Percentiles rank a stretch among this genome's conserved stretches.
phyloP scores from a whole-genome alignment of 2,329 filamentous ascomycete species.

The Cladosporium cucumerinum region DNA sequence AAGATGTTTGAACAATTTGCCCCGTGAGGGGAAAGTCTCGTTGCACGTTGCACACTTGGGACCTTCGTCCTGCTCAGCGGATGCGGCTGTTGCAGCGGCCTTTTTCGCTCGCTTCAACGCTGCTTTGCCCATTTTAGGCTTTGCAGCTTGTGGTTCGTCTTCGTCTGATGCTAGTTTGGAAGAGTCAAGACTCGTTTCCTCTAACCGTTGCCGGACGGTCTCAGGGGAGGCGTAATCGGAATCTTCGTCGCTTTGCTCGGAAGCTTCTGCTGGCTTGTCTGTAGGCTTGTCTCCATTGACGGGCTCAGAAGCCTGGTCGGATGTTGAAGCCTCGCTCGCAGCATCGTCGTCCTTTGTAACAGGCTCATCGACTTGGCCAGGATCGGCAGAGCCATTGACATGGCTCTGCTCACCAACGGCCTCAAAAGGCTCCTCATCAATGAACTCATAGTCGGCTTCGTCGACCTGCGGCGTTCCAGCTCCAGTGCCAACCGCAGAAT shows the following conservation, averaged over 20 bases:
- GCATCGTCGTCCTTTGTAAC: slow-evolving; percentile 14
- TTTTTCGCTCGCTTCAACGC: slow-evolving; percentile 49
- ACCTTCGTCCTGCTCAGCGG: slow-evolving; percentile 38
- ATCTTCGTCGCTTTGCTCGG: slow-evolving; percentile 27
- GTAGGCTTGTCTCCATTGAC: background rate
- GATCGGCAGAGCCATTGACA: slow-evolving; percentile 10
- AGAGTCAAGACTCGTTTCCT: slow-evolving; percentile 32
- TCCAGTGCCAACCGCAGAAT: slow-evolving; percentile 26
- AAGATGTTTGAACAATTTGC: slow-evolving; percentile 71
- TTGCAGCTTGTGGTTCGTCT: slow-evolving; percentile 21
- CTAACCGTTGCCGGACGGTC: slow-evolving; percentile 41
- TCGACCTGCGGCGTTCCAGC: slow-evolving; percentile 30
- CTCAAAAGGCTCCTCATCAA: slow-evolving; percentile 28
- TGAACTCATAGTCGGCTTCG: slow-evolving; percentile 28
- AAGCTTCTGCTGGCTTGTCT: slow-evolving; percentile 2
- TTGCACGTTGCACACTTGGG: slow-evolving; percentile 76
- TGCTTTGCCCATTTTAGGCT: slow-evolving; percentile 46
- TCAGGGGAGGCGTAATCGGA: slow-evolving; percentile 45
- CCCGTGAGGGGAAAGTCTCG: slow-evolving; percentile 72
- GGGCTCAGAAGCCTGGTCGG: slow-evolving; percentile 3
- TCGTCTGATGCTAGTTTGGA: slow-evolving; percentile 20
- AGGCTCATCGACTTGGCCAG: background rate
- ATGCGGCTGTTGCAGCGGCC: slow-evolving; percentile 43
- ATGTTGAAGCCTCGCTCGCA: background rate
- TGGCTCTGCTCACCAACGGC: slow-evolving; percentile 23